Base-by-base conservation (phyloP, 306 rosid species). In the Cucumis melo region DNA sequence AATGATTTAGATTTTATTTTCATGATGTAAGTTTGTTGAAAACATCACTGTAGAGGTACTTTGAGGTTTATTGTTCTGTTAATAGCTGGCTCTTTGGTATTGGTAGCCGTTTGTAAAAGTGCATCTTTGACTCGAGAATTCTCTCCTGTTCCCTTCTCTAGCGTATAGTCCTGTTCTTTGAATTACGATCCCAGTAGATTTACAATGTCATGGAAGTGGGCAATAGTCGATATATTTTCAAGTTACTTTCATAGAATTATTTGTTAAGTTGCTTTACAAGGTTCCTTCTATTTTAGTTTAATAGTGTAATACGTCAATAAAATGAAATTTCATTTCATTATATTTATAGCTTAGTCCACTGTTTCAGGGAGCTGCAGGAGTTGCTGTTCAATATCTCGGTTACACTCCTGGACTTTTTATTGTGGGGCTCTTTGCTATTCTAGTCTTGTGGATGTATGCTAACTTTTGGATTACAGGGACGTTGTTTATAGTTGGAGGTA, bases 391-490 rank as follows among this genome's bases (percentile, higher is more conserved):
- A 73, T 89, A 95, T 83, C 79, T 95, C 88, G 99, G 99, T 29
- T 95, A 90, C 82, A 95, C 99, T 68, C 96, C 99, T 17, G 99
- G 99, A 34, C 75, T 95, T 74, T 95, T 92, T 68, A 92, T 95
- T 12, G 98, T 95, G 32, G 99, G 99, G 80, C 88, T 95, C 68
- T 88, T 90, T 34, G 97, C 84, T 74, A 95, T 95, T 91, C 92
- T 95, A 58, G 81, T 95, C 72, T 86, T 95, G 80, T 95, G 98
- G 99, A 92, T 91, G 97, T 95, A 84, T 80, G 99, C 98, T 78
- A 92, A 95, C 89, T 89, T 95, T 84, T 92, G 98, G 99, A 90
- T 95, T 83, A 85, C 97, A 8, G 99, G 99, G 82, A 81, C 85
- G 16, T 84, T 95, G 82, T 93, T 95, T 80, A 80, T 95, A 46